These are phyloP conservation scores for Pezicula radicicola DNA, from an alignment of 2,329 filamentous ascomycete genomes.

Conservation along the genomic window DNA sequence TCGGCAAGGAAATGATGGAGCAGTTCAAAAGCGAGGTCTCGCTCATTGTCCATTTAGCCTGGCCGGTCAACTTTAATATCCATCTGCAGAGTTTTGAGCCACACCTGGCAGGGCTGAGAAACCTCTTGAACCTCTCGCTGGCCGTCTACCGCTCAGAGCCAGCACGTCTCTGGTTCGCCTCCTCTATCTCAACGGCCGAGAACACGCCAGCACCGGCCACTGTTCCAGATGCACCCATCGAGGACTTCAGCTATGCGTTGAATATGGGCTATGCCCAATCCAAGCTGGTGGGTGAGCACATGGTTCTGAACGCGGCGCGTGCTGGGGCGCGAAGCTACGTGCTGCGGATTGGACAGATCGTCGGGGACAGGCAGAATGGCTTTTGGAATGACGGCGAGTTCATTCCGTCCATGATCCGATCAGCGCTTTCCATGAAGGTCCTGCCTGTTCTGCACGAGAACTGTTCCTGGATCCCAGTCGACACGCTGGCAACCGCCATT, in stretches of 20 bases:
- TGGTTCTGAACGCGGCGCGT: constrained; percentile 32
- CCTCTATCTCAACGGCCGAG: constrained; percentile 31
- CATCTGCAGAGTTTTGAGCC: constrained; percentile 44
- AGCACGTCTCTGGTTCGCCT: constrained; percentile 33
- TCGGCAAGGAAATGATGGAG: constrained; percentile 24
- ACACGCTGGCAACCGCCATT: constrained; percentile 37
- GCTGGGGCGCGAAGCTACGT: constrained; percentile 31
- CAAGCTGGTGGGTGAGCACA: constrained; percentile 45
- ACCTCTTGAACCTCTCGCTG: constrained; percentile 36
- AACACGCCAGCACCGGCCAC: constrained; percentile 23
- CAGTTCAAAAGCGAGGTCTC: constrained; percentile 31
- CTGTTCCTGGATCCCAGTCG: constrained; percentile 41
- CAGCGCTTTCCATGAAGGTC: constrained; percentile 37
- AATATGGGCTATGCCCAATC: constrained; percentile 49
- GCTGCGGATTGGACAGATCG: constrained; percentile 48
- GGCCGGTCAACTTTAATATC: constrained; percentile 56
- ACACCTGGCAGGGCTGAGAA: constrained; percentile 35
- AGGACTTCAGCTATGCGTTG: constrained; percentile 30
- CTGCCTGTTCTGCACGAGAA: constrained; percentile 39
- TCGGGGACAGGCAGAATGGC: constrained; percentile 29
- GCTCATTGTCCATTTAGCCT: constrained; percentile 47
- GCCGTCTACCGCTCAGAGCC: too few relatives aligned
- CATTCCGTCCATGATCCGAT: constrained; percentile 49
- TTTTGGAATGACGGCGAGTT: constrained; percentile 49
- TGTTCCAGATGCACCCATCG: constrained; percentile 31